Evolutionary conservation across 495 filamentous ascomycete genomes (phyloP).

Genomic region (Halenospora varia): DNA sequence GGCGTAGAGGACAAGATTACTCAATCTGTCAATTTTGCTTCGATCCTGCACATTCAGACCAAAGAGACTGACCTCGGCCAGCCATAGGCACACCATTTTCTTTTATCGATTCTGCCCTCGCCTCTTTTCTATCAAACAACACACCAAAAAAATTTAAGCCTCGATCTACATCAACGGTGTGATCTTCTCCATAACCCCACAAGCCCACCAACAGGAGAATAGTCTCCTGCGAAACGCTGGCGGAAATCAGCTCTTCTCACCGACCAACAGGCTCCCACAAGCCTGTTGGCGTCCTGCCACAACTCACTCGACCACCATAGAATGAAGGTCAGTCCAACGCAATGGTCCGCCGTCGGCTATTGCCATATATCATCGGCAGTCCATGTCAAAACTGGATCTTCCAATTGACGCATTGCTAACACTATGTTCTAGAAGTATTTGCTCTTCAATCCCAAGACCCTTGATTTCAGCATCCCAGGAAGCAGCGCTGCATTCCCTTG

Average conservation of each 20-base stretch:
- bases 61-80: not conserved
- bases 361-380: not conserved
- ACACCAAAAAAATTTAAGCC: not conserved
- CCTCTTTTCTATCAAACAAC: too few species aligned
- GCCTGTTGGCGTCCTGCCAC: conserved; percentile 17
- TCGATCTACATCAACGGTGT: not conserved
- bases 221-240: conserved; percentile 16
- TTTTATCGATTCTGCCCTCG: not conserved
- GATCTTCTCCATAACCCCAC: not conserved
- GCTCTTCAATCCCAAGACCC: conserved; percentile 1
- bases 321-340: conserved; percentile 12
- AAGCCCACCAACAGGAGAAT: conserved; percentile 7
- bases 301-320: conserved; percentile 19
- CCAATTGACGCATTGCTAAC: not conserved
- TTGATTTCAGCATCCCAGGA: conserved; percentile 4
- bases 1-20: not conserved
- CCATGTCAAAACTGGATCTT: not conserved
- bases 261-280: conserved; percentile 13
- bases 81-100: not conserved
- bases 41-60: not conserved
- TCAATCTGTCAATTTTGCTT: not conserved
- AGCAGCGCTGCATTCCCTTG: conserved; percentile 1
- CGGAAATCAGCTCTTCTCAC: conserved; percentile 11
- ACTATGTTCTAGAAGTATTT: conserved; percentile 3
- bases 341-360: not conserved